Percentiles rank a stretch among this genome's conserved stretches.
Conservation (phyloP, 2,329 filamentous ascomycete species). For the Pestalotiopsis sp. region DNA sequence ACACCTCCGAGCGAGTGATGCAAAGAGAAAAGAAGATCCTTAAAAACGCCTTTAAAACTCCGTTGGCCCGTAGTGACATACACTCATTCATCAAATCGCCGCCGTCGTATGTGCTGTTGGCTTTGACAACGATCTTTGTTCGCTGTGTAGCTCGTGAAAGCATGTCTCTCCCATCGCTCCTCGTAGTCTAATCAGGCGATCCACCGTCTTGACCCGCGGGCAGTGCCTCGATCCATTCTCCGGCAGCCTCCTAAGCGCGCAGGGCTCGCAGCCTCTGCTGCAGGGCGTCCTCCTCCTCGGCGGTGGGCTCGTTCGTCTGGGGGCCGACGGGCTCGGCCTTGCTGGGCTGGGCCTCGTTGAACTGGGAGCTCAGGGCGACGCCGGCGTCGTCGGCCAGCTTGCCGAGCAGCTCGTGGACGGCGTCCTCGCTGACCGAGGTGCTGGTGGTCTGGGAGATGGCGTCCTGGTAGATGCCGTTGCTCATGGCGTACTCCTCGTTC, state of each 20-base stretch:
- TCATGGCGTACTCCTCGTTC: slow-evolving; percentile 67
- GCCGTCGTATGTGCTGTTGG: not conserved
- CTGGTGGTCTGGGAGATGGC: slow-evolving; percentile 79
- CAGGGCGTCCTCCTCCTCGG: slow-evolving; percentile 13
- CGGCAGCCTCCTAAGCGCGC: slow-evolving; percentile 5
- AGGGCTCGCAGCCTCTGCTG: slow-evolving; percentile 12
- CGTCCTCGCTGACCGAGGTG: slow-evolving; percentile 75
- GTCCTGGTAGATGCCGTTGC: slow-evolving; percentile 80
- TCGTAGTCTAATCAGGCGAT: not conserved
- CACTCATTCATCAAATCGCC: not conserved
- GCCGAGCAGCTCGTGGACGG: slow-evolving; percentile 82
- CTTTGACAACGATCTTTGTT: not conserved
- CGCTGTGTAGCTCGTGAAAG: not conserved
- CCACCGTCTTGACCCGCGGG: not conserved
- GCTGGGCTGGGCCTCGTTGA: slow-evolving; percentile 59
- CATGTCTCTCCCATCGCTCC: not conserved
- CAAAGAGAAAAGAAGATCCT: not conserved
- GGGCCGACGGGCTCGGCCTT: slow-evolving; percentile 36
- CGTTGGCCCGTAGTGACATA: not conserved
- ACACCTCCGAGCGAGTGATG: slow-evolving; percentile 6
- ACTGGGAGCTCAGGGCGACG: slow-evolving; percentile 77
- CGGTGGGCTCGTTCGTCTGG: slow-evolving; percentile 13
- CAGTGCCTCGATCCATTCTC: not conserved
- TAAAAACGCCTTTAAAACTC: slow-evolving; percentile 3
- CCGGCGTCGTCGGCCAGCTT: slow-evolving; percentile 89